Conservation (phyloP, 179 eudicot genomes). For the Spinacia oleracea region DNA sequence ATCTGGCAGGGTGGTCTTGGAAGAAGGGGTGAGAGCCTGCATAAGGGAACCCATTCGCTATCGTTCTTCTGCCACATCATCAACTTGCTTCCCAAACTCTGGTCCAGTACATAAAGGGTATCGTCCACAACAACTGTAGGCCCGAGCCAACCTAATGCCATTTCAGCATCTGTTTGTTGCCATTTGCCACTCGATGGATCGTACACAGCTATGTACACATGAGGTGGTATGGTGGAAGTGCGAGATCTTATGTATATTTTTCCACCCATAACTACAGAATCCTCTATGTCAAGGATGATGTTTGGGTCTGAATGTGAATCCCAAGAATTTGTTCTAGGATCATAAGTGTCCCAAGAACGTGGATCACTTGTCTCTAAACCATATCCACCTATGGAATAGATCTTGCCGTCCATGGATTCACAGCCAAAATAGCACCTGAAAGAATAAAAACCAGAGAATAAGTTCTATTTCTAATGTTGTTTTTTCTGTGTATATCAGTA, state of each 20-base stretch:
- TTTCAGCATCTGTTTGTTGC: constrained; percentile 57
- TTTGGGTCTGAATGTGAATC: constrained; percentile 53
- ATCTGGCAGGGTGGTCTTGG: constrained; percentile 75
- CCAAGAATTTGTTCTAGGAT: constrained; percentile 53
- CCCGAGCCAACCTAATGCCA: constrained; percentile 74
- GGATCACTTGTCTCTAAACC: constrained; percentile 59
- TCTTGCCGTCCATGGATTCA: constrained; percentile 62
- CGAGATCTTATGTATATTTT: constrained; percentile 61
- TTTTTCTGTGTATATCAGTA: not conserved
- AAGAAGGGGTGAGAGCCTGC: constrained; percentile 56
- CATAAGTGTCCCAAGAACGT: constrained; percentile 68
- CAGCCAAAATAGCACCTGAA: constrained; percentile 82
- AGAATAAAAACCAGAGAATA: not conserved
- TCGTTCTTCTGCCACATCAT: constrained; percentile 67
- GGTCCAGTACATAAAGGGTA: constrained; percentile 67
- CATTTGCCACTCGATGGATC: constrained; percentile 62
- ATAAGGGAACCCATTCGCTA: constrained; percentile 59
- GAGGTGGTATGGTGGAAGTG: constrained; percentile 53
- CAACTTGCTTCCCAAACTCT: constrained; percentile 63
- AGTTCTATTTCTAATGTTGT: not conserved
- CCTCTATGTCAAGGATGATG: constrained; percentile 60
- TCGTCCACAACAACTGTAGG: constrained; percentile 63
- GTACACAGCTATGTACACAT: constrained; percentile 52
- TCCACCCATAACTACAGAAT: constrained; percentile 65
- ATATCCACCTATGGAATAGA: constrained; percentile 76